A percentile compares a stretch with the other conserved stretches of the same genome.
Evolutionary conservation across 2,329 filamentous ascomycete species (phyloP).

Genomic region (Fusarium buharicum): DNA sequence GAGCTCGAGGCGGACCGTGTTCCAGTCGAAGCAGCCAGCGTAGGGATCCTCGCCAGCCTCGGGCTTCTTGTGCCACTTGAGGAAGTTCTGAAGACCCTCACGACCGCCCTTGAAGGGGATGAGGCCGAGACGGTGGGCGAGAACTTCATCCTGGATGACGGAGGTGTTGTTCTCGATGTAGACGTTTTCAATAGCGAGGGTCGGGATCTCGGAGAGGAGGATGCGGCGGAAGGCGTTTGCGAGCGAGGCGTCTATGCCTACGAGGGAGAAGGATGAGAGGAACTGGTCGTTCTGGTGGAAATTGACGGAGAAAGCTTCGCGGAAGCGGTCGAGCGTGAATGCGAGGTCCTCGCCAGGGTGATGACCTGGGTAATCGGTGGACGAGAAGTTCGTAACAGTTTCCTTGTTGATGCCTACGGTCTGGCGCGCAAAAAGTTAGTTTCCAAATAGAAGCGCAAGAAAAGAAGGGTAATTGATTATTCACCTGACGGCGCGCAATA

Average conservation of each 20-base stretch:
- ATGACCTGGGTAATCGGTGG: conserved; percentile 92
- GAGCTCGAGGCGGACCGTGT: conserved; percentile 84
- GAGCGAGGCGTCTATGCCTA: conserved; percentile 90
- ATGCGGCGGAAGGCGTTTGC: conserved; percentile 98
- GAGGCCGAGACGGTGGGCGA: conserved; percentile 88
- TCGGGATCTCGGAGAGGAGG: conserved; percentile 92
- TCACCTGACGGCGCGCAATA: conserved; percentile 70
- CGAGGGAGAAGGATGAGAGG: conserved; percentile 87
- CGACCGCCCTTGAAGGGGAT: conserved; percentile 86
- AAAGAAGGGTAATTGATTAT: conserved; percentile 30
- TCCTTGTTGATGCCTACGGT: conserved; percentile 88
- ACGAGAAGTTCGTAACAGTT: conserved; percentile 87
- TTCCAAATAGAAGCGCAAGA: no score
- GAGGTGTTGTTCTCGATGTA: conserved; percentile 97
- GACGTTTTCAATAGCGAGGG: conserved; percentile 91
- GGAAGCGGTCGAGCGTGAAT: conserved; percentile 81
- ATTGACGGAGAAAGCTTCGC: conserved; percentile 74
- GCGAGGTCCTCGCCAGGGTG: conserved; percentile 87
- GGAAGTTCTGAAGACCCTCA: conserved; percentile 77
- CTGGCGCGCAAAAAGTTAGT: conserved; percentile 57
- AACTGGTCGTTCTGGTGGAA: conserved; percentile 85
- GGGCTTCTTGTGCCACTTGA: conserved; percentile 84
- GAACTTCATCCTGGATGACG: conserved; percentile 96
- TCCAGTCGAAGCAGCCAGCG: conserved; percentile 77
- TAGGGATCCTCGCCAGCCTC: conserved; percentile 68